Percentiles rank a stretch among this genome's conserved stretches.
These are phyloP conservation scores for Haplographium delicatum DNA, from an alignment of 495 filamentous ascomycete genomes.

Conservation along the genomic window DNA sequence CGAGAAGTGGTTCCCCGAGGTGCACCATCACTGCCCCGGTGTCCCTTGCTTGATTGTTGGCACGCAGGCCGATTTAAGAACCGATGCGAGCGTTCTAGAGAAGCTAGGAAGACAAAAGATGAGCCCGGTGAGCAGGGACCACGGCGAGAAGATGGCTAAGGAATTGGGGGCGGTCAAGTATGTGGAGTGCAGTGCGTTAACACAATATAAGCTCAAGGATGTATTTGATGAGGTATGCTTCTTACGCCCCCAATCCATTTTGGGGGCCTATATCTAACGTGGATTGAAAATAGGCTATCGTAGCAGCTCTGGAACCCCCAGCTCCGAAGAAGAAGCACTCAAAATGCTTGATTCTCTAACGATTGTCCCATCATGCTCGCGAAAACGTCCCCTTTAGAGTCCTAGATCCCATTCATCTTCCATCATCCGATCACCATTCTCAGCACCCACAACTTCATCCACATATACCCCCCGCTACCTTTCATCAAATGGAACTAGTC, in stretches of 20 bases:
- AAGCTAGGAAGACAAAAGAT: constrained; percentile 96
- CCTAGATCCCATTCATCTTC: not conserved
- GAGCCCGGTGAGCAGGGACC: constrained; percentile 82
- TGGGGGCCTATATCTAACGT: not conserved
- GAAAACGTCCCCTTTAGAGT: constrained; percentile 1
- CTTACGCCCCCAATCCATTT: not conserved
- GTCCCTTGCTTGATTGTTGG: constrained; percentile 98
- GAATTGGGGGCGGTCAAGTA: constrained; percentile 96
- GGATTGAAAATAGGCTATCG: constrained; percentile 66
- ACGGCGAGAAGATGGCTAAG: constrained; percentile 94
- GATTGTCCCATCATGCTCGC: not conserved
- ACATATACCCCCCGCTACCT: too few relatives aligned
- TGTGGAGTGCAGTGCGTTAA: constrained; percentile 95
- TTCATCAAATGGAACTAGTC: too few relatives aligned
- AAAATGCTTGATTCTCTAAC: constrained; percentile 49
- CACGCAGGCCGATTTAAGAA: constrained; percentile 93
- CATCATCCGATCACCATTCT: not conserved
- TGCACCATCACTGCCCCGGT: constrained; percentile 96
- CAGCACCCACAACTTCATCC: not conserved
- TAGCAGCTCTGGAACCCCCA: constrained; percentile 84
- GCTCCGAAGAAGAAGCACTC: constrained; percentile 57
- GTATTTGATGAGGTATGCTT: constrained; percentile 90
- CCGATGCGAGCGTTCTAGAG: constrained; percentile 80
- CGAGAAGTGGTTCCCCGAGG: constrained; percentile 99
- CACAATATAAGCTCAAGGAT: constrained; percentile 97